Conservation (phyloP, 208 protist species). For the Leishmania martiniquensis region DNA sequence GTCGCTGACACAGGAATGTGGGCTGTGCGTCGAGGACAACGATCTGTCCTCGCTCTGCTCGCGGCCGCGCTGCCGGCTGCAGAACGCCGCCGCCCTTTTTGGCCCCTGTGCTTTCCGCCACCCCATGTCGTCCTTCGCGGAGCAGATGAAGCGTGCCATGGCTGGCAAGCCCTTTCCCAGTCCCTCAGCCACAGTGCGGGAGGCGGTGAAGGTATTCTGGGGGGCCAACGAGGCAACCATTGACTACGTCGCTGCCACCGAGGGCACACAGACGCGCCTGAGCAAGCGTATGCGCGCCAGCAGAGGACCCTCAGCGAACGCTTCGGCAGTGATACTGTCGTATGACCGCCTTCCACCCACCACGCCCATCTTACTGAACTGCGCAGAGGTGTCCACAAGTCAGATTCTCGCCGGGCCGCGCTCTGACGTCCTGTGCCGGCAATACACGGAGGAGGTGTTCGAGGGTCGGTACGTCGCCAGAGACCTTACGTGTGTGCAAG, state of each 20-base stretch:
- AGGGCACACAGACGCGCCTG: neutral
- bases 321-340: constrained; percentile 13
- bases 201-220: constrained; percentile 47
- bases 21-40: constrained; percentile 48
- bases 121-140: constrained; percentile 34
- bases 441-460: constrained; percentile 51
- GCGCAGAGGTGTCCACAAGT: constrained; percentile 49
- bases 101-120: constrained; percentile 47
- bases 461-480: constrained; percentile 22
- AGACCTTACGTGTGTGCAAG: constrained; percentile 56
- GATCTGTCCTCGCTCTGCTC: constrained; percentile 45
- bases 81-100: constrained; percentile 46
- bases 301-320: neutral
- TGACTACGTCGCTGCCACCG: constrained; percentile 23
- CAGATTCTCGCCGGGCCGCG: constrained; percentile 54
- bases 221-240: constrained; percentile 41
- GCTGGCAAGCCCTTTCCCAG: constrained; percentile 38
- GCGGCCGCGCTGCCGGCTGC: constrained; percentile 49
- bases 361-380: constrained; percentile 47
- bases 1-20: constrained; percentile 55
- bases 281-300: neutral
- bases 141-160: constrained; percentile 51
- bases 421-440: constrained; percentile 50
- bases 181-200: constrained; percentile 33
- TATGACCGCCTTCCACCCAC: constrained; percentile 39